Percentiles rank a stretch among this genome's conserved stretches.
Conservation (phyloP, 805 yeast genomes). For the Suhomyces xylopsoci region DNA sequence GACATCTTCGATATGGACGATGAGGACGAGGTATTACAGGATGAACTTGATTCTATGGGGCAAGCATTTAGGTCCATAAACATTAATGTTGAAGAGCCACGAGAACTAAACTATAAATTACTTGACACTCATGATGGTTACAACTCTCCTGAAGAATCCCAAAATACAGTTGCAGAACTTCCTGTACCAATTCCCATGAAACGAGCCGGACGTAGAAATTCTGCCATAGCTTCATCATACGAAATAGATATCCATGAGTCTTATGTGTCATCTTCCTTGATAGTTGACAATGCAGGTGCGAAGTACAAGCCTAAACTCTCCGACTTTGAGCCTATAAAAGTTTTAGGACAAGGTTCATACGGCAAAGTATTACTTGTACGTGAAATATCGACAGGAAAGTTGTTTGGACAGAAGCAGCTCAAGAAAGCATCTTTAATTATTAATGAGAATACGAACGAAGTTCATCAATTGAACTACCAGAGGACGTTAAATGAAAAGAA, state of each 20-base stretch:
- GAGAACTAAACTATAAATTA: conserved; percentile 18
- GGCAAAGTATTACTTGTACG: conserved; percentile 43
- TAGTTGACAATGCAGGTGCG: conserved; percentile 8
- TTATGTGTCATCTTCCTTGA: conserved; percentile 26
- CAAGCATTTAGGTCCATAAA: not conserved
- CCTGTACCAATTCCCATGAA: conserved; percentile 18
- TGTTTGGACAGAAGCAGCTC: conserved; percentile 45
- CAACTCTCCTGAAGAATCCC: conserved; percentile 8
- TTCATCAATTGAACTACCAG: conserved; percentile 30
- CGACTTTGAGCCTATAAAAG: conserved; percentile 43
- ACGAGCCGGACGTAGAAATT: conserved; percentile 15
- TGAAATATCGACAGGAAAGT: conserved; percentile 34
- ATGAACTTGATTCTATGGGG: not conserved
- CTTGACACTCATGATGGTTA: conserved; percentile 9
- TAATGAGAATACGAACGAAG: conserved; percentile 29
- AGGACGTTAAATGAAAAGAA: conserved; percentile 42
- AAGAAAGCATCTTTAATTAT: conserved; percentile 36
- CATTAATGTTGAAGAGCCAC: not conserved
- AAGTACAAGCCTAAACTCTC: conserved; percentile 26
- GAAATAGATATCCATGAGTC: conserved; percentile 33
- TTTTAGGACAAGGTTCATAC: conserved; percentile 43
- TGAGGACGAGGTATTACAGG: conserved; percentile 16
- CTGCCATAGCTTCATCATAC: conserved; percentile 31
- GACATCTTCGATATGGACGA: conserved; percentile 38
- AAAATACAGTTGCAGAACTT: conserved; percentile 14